Conservation (phyloP, 179 eudicot genomes). For the Beta lomatogona region DNA sequence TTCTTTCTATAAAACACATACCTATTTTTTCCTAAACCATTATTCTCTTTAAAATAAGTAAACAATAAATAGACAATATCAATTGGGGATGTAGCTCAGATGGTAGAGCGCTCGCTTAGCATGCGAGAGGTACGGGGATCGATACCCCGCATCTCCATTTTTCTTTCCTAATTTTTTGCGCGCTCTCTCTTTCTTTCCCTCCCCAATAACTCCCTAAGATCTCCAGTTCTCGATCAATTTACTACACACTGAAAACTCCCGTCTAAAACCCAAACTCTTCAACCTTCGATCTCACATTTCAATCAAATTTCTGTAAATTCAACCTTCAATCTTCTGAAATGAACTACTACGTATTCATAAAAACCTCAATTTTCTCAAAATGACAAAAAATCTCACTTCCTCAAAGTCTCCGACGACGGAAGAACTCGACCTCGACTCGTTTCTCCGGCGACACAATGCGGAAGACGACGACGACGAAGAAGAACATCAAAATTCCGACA, state of each 20-base stretch:
- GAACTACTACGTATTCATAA: neutral
- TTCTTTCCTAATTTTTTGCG: neutral
- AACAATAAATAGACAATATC: neutral
- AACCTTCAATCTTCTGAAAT: constrained; percentile 2
- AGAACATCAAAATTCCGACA: constrained; percentile 1
- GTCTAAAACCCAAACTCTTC: neutral
- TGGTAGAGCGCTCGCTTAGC: constrained; percentile 99
- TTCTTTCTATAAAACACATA: too few species aligned
- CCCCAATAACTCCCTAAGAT: too few species aligned
- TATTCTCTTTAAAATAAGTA: too few species aligned
- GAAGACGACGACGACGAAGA: constrained; percentile 10
- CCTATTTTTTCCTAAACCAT: too few species aligned
- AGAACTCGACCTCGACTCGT: constrained; percentile 45
- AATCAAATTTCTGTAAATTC: neutral
- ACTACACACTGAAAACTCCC: too few species aligned
- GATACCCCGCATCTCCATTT: constrained; percentile 99
- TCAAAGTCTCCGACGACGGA: neutral
- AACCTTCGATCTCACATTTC: neutral
- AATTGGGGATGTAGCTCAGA: constrained; percentile 95
- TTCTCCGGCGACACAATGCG: constrained; percentile 41
- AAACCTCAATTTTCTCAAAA: neutral
- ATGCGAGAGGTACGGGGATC: constrained; percentile 99
- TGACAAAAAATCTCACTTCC: neutral
- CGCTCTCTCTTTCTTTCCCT: neutral
- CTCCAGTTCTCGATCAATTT: too few species aligned